Conservation (phyloP, 805 yeast species). For the Blastobotrys robertii region DNA sequence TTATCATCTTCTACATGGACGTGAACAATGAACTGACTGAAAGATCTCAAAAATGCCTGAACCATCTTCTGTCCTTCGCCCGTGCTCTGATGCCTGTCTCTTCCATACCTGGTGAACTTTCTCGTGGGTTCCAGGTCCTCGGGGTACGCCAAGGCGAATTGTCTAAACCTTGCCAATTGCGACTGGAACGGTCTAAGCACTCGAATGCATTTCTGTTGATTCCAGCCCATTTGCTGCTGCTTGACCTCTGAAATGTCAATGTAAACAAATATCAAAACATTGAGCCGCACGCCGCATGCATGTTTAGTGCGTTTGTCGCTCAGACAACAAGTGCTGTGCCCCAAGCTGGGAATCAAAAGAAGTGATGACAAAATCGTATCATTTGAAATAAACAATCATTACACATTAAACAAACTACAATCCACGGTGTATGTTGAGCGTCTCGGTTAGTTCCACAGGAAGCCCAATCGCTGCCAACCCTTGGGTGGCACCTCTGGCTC, state of each 20-base stretch:
- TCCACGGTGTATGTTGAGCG: no score
- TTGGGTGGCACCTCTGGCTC: neutral
- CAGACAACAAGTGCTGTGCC: no score
- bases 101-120: neutral
- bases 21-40: neutral
- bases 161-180: neutral
- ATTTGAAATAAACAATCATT: no score
- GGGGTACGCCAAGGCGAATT: neutral
- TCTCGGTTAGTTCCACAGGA: neutral
- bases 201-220: constrained; percentile 1
- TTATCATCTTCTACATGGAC: neutral
- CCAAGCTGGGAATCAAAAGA: no score
- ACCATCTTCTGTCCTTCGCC: neutral
- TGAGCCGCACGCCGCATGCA: no score
- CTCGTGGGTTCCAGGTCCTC: neutral
- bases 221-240: constrained; percentile 1
- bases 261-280: no score
- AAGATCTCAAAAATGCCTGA: neutral
- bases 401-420: no score
- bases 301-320: no score
- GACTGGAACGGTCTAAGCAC: constrained; percentile 2
- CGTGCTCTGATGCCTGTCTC: neutral
- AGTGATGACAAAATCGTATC: no score
- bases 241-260: no score
- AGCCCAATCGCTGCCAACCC: neutral